phyloP scores from a whole-genome alignment of 1,139 yeast genomes.

The Scheffersomyces insectosa region DNA sequence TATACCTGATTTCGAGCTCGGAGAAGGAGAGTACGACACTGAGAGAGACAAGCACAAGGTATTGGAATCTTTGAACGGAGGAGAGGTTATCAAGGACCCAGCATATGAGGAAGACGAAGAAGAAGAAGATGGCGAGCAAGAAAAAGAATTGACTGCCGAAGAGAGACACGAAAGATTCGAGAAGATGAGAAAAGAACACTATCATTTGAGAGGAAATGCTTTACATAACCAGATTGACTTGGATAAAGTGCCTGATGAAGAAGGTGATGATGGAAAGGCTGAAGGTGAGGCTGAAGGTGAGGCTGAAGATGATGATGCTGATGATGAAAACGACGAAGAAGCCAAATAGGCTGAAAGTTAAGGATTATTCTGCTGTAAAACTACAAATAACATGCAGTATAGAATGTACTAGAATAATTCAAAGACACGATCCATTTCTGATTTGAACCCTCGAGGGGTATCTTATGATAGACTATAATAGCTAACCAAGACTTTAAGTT shows the following conservation, averaged over 20 bases:
- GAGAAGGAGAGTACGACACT: conserved; percentile 46
- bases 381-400: too few species aligned
- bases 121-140: conserved; percentile 37
- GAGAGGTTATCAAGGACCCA: conserved; percentile 30
- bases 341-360: background rate
- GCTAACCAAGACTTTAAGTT: too few species aligned
- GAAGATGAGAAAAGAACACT: conserved; percentile 74
- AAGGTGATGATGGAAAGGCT: background rate
- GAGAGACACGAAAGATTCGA: conserved; percentile 70
- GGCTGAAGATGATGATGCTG: background rate
- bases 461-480: too few species aligned
- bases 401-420: too few species aligned
- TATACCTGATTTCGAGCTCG: conserved; percentile 44
- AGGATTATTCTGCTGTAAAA: background rate
- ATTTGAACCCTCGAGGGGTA: too few species aligned
- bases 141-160: conserved; percentile 50
- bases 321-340: background rate
- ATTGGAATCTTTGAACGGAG: conserved; percentile 38
- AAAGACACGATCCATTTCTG: too few species aligned
- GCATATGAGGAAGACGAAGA: conserved; percentile 23
- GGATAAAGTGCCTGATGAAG: conserved; percentile 24
- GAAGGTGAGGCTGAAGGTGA: conserved; percentile 3
- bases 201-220: conserved; percentile 65
- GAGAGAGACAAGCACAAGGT: conserved; percentile 29
- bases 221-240: conserved; percentile 36